Percentiles rank a stretch among this genome's conserved stretches.
phyloP scores from a whole-genome alignment of 805 yeast species.

The Ogataea thermomethanolica region DNA sequence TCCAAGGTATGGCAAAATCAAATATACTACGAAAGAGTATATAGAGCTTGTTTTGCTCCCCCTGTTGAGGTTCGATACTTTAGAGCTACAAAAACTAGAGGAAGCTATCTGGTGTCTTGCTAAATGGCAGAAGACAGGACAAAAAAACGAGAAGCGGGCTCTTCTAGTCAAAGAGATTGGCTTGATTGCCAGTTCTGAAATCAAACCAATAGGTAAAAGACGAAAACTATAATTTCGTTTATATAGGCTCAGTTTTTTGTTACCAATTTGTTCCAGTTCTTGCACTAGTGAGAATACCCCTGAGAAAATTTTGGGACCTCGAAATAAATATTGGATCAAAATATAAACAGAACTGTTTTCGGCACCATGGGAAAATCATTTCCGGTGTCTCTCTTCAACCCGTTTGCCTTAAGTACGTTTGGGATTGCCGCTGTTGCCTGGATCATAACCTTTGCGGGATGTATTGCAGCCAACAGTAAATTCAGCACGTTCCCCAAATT shows the following conservation, averaged over 20 bases:
- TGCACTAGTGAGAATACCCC: background rate
- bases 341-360: conserved; percentile 6
- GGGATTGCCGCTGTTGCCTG: conserved; percentile 75
- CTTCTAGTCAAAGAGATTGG: too few relatives aligned
- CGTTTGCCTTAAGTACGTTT: conserved; percentile 81
- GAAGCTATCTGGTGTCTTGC: conserved; percentile 12
- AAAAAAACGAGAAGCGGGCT: background rate
- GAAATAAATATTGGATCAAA: conserved; percentile 3
- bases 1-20: conserved; percentile 29
- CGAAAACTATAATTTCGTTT: background rate
- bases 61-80: background rate
- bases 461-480: conserved; percentile 52
- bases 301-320: conserved; percentile 3
- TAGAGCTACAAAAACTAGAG: conserved; percentile 8
- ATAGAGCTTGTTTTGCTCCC: conserved; percentile 33
- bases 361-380: conserved; percentile 17
- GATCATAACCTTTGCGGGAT: conserved; percentile 87
- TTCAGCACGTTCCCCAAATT: conserved; percentile 62
- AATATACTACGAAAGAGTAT: conserved; percentile 42
- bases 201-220: background rate
- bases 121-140: background rate
- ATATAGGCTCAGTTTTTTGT: too few relatives aligned
- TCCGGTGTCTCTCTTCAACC: conserved; percentile 39
- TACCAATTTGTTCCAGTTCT: too few relatives aligned
- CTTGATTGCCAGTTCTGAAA: background rate